Conservation (phyloP, 2,329 filamentous ascomycete species). For the Fusarium citri region DNA sequence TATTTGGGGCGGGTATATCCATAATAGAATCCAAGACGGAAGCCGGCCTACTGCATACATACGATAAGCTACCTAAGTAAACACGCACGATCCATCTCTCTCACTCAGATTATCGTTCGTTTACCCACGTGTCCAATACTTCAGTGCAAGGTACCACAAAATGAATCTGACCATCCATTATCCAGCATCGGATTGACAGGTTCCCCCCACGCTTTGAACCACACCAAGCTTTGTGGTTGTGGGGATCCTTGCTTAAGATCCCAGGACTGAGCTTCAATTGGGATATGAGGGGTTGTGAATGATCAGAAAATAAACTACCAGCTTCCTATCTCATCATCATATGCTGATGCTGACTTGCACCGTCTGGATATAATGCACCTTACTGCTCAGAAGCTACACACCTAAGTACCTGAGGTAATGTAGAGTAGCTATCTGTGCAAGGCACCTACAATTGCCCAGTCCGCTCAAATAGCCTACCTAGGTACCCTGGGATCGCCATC, state of each 20-base stretch:
- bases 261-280: slow-evolving; percentile 18
- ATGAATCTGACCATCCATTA: background rate
- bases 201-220: slow-evolving; percentile 32
- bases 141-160: slow-evolving; percentile 24
- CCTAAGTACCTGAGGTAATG: background rate
- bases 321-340: slow-evolving; percentile 32
- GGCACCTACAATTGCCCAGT: background rate
- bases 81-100: background rate
- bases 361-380: background rate
- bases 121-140: slow-evolving; percentile 29
- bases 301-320: slow-evolving; percentile 13
- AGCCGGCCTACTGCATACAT: background rate
- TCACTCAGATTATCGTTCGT: background rate
- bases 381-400: background rate
- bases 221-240: slow-evolving; percentile 22
- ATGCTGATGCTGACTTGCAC: slow-evolving; percentile 18
- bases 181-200: slow-evolving; percentile 14
- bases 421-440: background rate
- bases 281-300: slow-evolving; percentile 13
- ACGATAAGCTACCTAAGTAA: background rate
- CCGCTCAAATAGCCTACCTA: background rate
- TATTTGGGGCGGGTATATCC: background rate
- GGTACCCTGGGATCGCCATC: background rate
- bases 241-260: slow-evolving; percentile 22
- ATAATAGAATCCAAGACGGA: background rate